Percentiles rank a stretch among this genome's conserved stretches.
These are phyloP conservation scores for Cryphonectria nitschkei DNA, from an alignment of 2,329 filamentous ascomycete species.

Conservation along the genomic window DNA sequence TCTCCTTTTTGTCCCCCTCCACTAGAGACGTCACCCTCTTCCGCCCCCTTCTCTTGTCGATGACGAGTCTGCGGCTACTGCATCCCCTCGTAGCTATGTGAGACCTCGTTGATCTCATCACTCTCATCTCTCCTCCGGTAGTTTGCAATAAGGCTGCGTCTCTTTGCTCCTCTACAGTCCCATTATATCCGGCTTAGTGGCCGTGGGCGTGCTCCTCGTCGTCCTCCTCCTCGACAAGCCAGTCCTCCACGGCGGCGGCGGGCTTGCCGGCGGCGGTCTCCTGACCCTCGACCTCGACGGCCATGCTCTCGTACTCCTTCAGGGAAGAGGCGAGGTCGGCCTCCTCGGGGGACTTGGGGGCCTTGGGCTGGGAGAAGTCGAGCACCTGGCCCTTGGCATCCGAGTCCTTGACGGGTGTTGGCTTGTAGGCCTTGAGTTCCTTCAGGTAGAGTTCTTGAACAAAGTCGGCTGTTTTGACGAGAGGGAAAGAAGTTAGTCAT, in stretches of 20 bases:
- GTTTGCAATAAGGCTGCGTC: background rate
- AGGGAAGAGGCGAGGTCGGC: constrained; percentile 87
- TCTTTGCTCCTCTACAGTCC: background rate
- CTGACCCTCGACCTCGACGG: constrained; percentile 92
- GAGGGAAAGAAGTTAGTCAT: constrained; percentile 34
- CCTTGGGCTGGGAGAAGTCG: constrained; percentile 78
- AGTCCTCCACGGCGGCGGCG: constrained; percentile 65
- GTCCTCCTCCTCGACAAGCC: constrained; percentile 82
- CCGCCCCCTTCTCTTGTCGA: constrained; percentile 6
- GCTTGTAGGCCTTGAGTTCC: constrained; percentile 96
- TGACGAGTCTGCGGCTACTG: background rate
- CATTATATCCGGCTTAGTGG: constrained; percentile 47
- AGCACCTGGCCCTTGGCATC: constrained; percentile 92
- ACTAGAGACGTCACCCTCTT: constrained; percentile 16
- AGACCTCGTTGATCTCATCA: background rate
- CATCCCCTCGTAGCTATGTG: background rate
- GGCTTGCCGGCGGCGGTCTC: constrained; percentile 63
- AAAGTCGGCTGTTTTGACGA: constrained; percentile 73
- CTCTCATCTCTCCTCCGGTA: background rate
- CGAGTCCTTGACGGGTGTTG: constrained; percentile 76
- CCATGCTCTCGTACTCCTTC: constrained; percentile 91
- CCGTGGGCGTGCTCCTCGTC: constrained; percentile 53
- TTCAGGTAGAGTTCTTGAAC: constrained; percentile 97
- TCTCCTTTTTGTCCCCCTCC: constrained; percentile 9
- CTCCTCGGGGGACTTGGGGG: constrained; percentile 91